Base-by-base conservation (phyloP, 2,329 filamentous ascomycete genomes). In the Elsinoe fawcettii region DNA sequence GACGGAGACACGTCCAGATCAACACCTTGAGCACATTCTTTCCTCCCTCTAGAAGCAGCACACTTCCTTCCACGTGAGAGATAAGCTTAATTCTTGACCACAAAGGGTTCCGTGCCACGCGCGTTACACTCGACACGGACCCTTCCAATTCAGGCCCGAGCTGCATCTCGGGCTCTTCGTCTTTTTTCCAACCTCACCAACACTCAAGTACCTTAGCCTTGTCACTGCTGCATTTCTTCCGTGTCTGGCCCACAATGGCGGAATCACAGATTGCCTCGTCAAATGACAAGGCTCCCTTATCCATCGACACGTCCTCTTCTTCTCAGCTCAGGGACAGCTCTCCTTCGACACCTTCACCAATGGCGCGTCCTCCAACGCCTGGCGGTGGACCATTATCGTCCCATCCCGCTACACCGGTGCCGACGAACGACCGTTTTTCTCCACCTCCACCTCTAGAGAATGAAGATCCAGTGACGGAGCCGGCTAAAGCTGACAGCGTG, bases 381-480 rank as follows among this genome's bases (percentile, higher is more conserved):
- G 66, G 66, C 58, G 66, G 67, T 34, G 68, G 68, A 14, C 67
- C 67, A 27, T 64, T 70, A 27, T 66, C 62, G 32, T 69, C 67
- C 18, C 67, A 70, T 57, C 68, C 68, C 8, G 64, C 68, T 22
- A 63, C 63, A 12, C 61, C 63, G n/a, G 60, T 63, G 36, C 62
- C 63, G 57, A 49, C 64, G 41, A 56, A 43, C 41, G 54, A 56
- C 41, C 54, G 54, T 56, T 56, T 46, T 27, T n/a, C 23, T 7
- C 54, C 54, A n/a, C 43, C 54, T 47, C 54, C 25, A 22, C 30
- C 14, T 9, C 39, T 25, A 14, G 37, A 36, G n/a, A 56, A 8
- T 49, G 18, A 37, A 36, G 30, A 46, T 16, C 54, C 23, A 18
- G 54, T 30, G 20, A 32, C 5, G 3, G 54, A 56, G 43, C 41